Evolutionary conservation across 345 rosid species (phyloP), one percentile per base, ranked within the genome.

Genomic region (Aquilaria sinensis): DNA sequence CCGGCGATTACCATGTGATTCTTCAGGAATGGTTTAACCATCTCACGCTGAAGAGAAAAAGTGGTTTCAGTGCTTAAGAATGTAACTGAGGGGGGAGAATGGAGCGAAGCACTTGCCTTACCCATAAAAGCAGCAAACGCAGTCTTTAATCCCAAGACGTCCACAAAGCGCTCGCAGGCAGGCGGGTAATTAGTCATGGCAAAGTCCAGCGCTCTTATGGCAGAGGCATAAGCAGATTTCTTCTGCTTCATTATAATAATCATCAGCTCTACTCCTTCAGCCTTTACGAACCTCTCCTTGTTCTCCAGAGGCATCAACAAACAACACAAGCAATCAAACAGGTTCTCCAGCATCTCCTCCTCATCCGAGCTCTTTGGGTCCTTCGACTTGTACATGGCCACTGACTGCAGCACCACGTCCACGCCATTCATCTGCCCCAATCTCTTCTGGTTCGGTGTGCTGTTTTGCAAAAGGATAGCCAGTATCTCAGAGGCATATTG

Each of bases 101-200:
- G 51, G 71, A 12, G 29, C 11, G 61, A 68, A 61, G 57, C 67
- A 82, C 96, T 90, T 86, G 92, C 98, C 98, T 93, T 93, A 82
- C 98, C 98, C 98, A 93, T 93, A 86, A 90, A 90, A 77, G 98
- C 92, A 67, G 97, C 85, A 70, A 93, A 93, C 0, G 90, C 97
- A 29, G 98, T 90, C 82, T 90, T 93, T 78, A 93, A 74, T 9
- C 98, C 98, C 74, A 86, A 72, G 71, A 93, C 98, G 74, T 93
- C 98, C 6, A 93, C 89, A 58, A 93, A 93, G 70, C 98, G 87
- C 72, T 93, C 98, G 47, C 96, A 93, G 0, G 97, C 96, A 34
- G 98, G 98, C 2, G 98, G 97, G 55, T 88, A 90, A 57, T 90
- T 90, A 16, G 98, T 93, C 97, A 93, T 90, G 13, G 97, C 89